Conservation (phyloP, 208 protist genomes). For the Entamoeba invadens region DNA sequence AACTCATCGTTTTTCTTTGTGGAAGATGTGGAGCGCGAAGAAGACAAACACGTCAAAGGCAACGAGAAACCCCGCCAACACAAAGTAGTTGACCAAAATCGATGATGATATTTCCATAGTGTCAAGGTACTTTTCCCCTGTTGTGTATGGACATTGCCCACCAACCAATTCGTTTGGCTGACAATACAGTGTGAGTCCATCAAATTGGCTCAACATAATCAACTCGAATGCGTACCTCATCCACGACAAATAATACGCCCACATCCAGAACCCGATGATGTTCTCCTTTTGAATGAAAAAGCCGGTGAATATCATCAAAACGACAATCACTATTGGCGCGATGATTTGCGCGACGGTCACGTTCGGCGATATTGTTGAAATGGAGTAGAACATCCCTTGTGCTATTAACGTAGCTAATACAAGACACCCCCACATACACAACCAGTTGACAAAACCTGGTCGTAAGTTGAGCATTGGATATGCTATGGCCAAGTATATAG, state of each 20-base stretch:
- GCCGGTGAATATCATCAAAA: neutral
- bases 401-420: neutral
- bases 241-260: neutral
- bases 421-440: neutral
- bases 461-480: neutral
- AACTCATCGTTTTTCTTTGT: neutral
- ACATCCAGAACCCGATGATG: neutral
- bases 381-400: neutral
- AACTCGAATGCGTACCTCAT: neutral
- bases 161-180: neutral
- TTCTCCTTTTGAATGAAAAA: neutral
- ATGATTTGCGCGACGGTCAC: neutral
- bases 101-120: neutral
- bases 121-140: neutral
- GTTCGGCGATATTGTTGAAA: neutral
- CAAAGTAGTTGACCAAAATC: neutral
- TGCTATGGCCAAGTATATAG: neutral
- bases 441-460: neutral
- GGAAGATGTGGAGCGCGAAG: neutral
- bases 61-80: neutral
- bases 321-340: neutral
- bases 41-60: neutral
- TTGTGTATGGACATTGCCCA: neutral
- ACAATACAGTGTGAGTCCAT: neutral
- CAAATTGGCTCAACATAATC: neutral